Percentiles rank a stretch among this genome's conserved stretches.
phyloP scores from a whole-genome alignment of 192 early-diverging fungal species.

The Entomortierella chlamydospora region DNA sequence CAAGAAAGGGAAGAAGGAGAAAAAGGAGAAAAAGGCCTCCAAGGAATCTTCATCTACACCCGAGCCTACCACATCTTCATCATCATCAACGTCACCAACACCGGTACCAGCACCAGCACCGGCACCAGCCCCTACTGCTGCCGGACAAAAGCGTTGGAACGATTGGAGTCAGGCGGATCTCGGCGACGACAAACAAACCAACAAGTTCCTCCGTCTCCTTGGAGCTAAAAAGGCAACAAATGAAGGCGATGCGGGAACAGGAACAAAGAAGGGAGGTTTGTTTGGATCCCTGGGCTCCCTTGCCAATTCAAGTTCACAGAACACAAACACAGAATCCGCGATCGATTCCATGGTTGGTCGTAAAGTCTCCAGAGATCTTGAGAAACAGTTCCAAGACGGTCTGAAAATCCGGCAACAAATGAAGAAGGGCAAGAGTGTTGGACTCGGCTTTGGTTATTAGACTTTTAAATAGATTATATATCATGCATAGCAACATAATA shows the following conservation, averaged over 20 bases:
- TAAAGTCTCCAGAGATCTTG: constrained; percentile 65
- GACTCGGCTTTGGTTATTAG: constrained; percentile 60
- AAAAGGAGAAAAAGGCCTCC: constrained; percentile 7
- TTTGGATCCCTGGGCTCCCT: constrained; percentile 53
- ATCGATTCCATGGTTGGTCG: constrained; percentile 64
- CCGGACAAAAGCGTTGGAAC: constrained; percentile 63
- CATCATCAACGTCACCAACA: too few species aligned
- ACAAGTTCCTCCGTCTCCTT: constrained; percentile 73
- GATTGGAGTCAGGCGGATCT: constrained; percentile 73
- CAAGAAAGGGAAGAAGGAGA: constrained; percentile 26
- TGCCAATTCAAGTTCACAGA: constrained; percentile 3
- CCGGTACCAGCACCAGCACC: constrained; percentile 14
- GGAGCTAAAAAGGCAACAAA: constrained; percentile 62
- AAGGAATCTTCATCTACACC: constrained; percentile 33
- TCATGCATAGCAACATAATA: too few species aligned
- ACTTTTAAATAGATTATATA: neutral
- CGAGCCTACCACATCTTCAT: neutral
- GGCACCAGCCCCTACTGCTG: constrained; percentile 8
- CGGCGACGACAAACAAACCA: constrained; percentile 63
- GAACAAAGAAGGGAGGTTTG: constrained; percentile 44
- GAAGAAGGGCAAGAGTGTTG: constrained; percentile 62
- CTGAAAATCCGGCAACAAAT: constrained; percentile 64
- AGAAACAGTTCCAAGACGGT: constrained; percentile 69
- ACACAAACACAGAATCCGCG: constrained; percentile 48
- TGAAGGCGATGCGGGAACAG: constrained; percentile 16